Percentiles rank a stretch among this genome's conserved stretches.
Evolutionary conservation across 2,329 filamentous ascomycete species (phyloP).

Genomic region (Sporothrix globosa): DNA sequence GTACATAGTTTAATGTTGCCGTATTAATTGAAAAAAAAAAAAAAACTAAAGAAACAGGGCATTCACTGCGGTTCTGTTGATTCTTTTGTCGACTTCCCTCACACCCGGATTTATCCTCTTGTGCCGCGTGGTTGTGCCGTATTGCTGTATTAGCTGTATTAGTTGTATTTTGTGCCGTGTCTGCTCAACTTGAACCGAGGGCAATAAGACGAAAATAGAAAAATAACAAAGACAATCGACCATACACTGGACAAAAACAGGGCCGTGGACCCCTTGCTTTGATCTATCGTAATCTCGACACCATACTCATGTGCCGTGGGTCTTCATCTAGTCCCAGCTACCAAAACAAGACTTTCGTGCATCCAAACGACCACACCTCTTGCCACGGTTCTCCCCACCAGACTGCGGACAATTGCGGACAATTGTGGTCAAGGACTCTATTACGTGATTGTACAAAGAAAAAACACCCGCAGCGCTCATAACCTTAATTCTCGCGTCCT

Average conservation of each 20-base stretch:
- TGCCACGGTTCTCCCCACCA: background rate
- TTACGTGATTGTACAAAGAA: too few relatives aligned
- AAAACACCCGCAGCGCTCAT: too few relatives aligned
- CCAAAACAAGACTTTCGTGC: background rate
- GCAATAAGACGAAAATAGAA: background rate
- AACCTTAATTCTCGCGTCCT: background rate
- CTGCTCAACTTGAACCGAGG: background rate
- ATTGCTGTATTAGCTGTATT: too few relatives aligned
- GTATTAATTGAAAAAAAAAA: too few relatives aligned
- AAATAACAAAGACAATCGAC: too few relatives aligned
- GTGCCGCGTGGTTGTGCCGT: background rate
- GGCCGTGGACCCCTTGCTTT: too few relatives aligned
- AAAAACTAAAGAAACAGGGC: too few relatives aligned
- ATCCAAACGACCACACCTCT: conserved; percentile 1
- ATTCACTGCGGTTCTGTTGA: too few relatives aligned
- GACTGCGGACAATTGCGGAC: background rate
- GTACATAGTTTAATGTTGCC: too few relatives aligned
- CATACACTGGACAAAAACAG: background rate
- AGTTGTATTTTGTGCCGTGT: background rate
- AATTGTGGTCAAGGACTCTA: background rate
- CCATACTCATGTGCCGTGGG: background rate
- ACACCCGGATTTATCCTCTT: conserved; percentile 18
- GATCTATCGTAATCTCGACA: background rate
- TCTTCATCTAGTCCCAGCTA: too few relatives aligned
- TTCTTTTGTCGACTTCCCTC: background rate